phyloP scores from a whole-genome alignment of 2,329 filamentous ascomycete genomes.

The Blastomyces silverae region DNA sequence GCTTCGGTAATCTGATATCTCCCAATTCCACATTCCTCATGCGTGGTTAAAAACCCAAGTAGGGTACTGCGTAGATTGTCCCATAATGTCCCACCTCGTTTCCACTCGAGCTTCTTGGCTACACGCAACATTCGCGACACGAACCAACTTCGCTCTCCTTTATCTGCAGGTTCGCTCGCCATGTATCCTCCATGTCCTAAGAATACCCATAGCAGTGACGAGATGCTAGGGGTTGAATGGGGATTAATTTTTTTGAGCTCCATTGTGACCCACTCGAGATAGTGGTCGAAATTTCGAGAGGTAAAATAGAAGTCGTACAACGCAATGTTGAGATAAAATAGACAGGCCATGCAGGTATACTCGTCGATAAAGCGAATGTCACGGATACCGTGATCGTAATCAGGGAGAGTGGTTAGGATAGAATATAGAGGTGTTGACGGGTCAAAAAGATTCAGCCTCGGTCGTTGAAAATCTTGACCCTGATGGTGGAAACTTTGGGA shows the following conservation, averaged over 20 bases:
- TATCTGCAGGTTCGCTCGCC: conserved; percentile 21
- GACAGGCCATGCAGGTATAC: conserved; percentile 30
- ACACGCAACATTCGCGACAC: conserved; percentile 31
- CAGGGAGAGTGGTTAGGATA: conserved; percentile 28
- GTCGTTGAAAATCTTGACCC: not conserved
- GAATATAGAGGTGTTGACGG: conserved; percentile 26
- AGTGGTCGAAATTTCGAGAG: conserved; percentile 26
- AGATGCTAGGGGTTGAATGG: conserved; percentile 27
- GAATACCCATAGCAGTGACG: conserved; percentile 30
- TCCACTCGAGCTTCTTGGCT: conserved; percentile 30
- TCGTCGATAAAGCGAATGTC: conserved; percentile 32
- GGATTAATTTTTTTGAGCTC: conserved; percentile 27
- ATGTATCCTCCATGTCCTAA: conserved; percentile 29
- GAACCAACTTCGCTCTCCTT: conserved; percentile 29
- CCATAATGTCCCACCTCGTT: conserved; percentile 27
- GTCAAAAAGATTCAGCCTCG: conserved; percentile 20
- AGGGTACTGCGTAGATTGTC: conserved; percentile 26
- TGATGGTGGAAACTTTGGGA: conserved; percentile 1
- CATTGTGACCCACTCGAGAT: conserved; percentile 26
- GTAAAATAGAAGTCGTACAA: conserved; percentile 28
- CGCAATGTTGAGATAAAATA: conserved; percentile 29
- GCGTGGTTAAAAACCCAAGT: conserved; percentile 26
- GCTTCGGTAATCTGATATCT: conserved; percentile 22
- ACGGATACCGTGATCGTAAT: conserved; percentile 31
- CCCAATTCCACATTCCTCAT: conserved; percentile 30